These are phyloP conservation scores for Trifolium subterraneum DNA, from an alignment of 306 rosid genomes.

Conservation along the genomic window DNA sequence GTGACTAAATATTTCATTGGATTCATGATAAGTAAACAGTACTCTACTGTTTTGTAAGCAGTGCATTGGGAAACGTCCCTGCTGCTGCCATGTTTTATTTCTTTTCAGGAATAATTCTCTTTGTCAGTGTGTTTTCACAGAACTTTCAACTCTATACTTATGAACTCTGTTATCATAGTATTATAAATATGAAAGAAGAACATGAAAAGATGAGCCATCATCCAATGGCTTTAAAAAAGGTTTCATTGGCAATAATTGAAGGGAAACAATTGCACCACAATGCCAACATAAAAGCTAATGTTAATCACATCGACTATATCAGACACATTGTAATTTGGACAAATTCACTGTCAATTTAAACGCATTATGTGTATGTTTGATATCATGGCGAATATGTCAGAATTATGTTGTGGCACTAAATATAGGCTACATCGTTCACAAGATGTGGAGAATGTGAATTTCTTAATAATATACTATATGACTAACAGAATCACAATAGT, in stretches of 20 bases:
- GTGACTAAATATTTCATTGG: constrained; percentile 15
- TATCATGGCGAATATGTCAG: too few relatives aligned
- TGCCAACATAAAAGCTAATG: constrained; percentile 12
- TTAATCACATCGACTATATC: too few relatives aligned
- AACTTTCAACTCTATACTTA: constrained; percentile 39
- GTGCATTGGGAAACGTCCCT: constrained; percentile 31
- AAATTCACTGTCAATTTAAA: too few relatives aligned
- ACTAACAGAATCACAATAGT: constrained; percentile 12
- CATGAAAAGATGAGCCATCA: constrained; percentile 50
- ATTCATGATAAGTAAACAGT: not conserved
- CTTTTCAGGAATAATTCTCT: constrained; percentile 45
- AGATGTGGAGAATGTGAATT: constrained; percentile 10
- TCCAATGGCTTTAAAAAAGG: constrained; percentile 19
- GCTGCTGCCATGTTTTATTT: constrained; percentile 24
- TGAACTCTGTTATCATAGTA: not conserved
- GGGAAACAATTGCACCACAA: constrained; percentile 23
- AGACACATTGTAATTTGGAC: not conserved
- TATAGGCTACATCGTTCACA: not conserved
- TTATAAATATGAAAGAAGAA: constrained; percentile 7
- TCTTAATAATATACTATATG: not conserved
- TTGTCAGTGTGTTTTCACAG: constrained; percentile 43
- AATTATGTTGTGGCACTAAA: too few relatives aligned
- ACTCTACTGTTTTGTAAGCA: constrained; percentile 9
- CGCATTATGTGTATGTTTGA: too few relatives aligned
- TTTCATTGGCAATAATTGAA: constrained; percentile 26